These are phyloP conservation scores for Podospora pseudocomata DNA, from an alignment of 495 filamentous ascomycete genomes.

Conservation along the genomic window DNA sequence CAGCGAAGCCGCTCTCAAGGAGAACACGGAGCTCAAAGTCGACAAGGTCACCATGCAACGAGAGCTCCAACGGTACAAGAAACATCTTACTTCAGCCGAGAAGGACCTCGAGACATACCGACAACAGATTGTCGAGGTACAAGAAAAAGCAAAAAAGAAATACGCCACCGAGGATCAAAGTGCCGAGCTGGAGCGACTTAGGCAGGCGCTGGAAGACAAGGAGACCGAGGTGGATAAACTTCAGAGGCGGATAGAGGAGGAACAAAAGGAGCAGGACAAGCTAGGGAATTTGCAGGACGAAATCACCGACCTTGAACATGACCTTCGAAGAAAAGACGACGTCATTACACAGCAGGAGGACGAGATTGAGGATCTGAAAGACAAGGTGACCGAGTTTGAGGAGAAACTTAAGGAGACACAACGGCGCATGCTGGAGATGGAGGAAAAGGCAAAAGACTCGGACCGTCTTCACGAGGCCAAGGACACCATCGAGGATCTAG, in stretches of 20 bases:
- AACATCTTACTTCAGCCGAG: slow-evolving; percentile 72
- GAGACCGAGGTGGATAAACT: slow-evolving; percentile 54
- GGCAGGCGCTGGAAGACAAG: slow-evolving; percentile 47
- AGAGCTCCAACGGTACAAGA: slow-evolving; percentile 79
- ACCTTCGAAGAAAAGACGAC: slow-evolving; percentile 53
- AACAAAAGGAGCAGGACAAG: slow-evolving; percentile 36
- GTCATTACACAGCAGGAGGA: slow-evolving; percentile 43
- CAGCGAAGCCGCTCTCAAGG: slow-evolving; percentile 79
- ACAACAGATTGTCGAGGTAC: slow-evolving; percentile 71
- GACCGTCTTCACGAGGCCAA: slow-evolving; percentile 55
- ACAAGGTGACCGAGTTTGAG: slow-evolving; percentile 51
- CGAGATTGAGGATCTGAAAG: slow-evolving; percentile 39
- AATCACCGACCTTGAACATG: slow-evolving; percentile 56
- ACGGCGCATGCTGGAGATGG: slow-evolving; percentile 57
- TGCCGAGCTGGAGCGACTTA: slow-evolving; percentile 57
- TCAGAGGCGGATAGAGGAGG: slow-evolving; percentile 49
- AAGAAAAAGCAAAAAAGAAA: slow-evolving; percentile 71
- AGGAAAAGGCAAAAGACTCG: slow-evolving; percentile 54
- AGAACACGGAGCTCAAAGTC: slow-evolving; percentile 94
- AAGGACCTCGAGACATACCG: slow-evolving; percentile 73
- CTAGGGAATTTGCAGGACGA: slow-evolving; percentile 56
- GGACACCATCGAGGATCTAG: slow-evolving; percentile 47
- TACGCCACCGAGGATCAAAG: slow-evolving; percentile 60
- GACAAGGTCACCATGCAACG: slow-evolving; percentile 80
- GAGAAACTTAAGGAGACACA: slow-evolving; percentile 54